Evolutionary conservation across 495 filamentous ascomycete genomes (phyloP).

Genomic region (Aspergillus wentii): DNA sequence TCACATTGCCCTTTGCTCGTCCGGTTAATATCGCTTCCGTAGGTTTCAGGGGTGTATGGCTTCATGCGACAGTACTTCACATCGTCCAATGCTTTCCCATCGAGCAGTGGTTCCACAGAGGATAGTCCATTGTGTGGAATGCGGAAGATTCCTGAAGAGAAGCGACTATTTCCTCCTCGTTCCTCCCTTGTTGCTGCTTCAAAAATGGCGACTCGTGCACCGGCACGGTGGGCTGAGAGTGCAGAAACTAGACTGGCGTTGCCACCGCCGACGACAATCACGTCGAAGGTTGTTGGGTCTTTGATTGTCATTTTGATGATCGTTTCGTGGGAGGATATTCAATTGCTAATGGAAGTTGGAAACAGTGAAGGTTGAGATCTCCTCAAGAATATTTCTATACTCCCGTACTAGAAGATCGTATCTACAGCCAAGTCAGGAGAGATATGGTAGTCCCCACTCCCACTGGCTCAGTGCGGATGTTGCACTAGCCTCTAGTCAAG

Average conservation of each 20-base stretch:
- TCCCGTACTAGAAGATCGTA: too few relatives aligned
- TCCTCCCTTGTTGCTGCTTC: slow-evolving; percentile 2
- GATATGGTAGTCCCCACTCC: too few relatives aligned
- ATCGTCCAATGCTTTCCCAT: neutral
- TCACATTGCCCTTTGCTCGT: slow-evolving; percentile 6
- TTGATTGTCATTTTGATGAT: neutral
- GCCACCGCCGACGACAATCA: slow-evolving; percentile 4
- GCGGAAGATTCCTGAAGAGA: slow-evolving; percentile 6
- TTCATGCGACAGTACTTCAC: slow-evolving; percentile 3
- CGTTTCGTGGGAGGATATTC: neutral
- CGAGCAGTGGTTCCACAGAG: neutral
- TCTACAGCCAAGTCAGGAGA: too few relatives aligned
- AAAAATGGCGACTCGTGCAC: slow-evolving; percentile 4
- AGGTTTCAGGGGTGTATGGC: slow-evolving; percentile 2
- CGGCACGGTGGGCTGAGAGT: slow-evolving; percentile 1
- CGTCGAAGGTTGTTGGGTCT: neutral
- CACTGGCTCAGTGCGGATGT: too few relatives aligned
- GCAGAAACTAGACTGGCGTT: slow-evolving; percentile 4
- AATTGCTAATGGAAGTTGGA: too few relatives aligned
- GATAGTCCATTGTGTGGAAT: slow-evolving; percentile 2
- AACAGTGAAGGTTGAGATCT: too few relatives aligned
- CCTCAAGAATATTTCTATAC: too few relatives aligned
- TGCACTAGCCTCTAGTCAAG: too few relatives aligned
- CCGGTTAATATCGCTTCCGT: slow-evolving; percentile 3
- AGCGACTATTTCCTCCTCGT: slow-evolving; percentile 5